Evolutionary conservation across 1,284 basidiomycete species (phyloP), one percentile per base, ranked within the genome.

Genomic region (Tetrapyrgos nigripes): DNA sequence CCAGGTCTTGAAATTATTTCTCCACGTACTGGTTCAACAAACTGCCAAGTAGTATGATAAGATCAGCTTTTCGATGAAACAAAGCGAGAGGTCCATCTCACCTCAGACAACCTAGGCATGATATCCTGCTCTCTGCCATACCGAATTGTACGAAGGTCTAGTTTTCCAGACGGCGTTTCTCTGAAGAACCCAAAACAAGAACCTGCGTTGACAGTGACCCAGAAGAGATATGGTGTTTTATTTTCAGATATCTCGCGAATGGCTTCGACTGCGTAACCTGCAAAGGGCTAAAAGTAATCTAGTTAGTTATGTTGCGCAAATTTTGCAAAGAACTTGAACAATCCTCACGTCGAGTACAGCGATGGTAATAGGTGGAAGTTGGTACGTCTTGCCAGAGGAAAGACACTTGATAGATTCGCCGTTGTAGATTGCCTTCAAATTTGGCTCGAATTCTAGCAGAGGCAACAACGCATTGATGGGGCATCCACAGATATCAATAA

Each of bases 301-400:
- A 29, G 9, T 3, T 17, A 23, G 43, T 28, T 9, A 35, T 31
- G 0, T 37, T 5, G 19, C 6, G 5, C 13, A 31, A 27, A 14
- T 21, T 26, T 24, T 28, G 29, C n/a, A 29, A 24, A 46, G 49
- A 14, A 24, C 11, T 19, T 31, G 4, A 23, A 44, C 21, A 13
- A 29, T 11, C 14, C 48, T 40, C 24, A 57, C 56, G 27, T 57
- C 56, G 11, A 57, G 52, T 9, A 57, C 29, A 13, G 56, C 56
- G 4, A 57, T 33, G 10, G 50, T 28, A 3, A 43, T 27, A 14
- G 19, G 4, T 5, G 49, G 17, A 35, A 47, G 43, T 19, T 11
- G 26, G 49, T 47, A 40, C 5, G 23, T 40, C 44, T 57, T 57
- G 17, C 44, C 33, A 1, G 56, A 46, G 13, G 56, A 45, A 17